phyloP scores from a whole-genome alignment of 108 stramenopile species.

The Discostella pseudostelligera region DNA sequence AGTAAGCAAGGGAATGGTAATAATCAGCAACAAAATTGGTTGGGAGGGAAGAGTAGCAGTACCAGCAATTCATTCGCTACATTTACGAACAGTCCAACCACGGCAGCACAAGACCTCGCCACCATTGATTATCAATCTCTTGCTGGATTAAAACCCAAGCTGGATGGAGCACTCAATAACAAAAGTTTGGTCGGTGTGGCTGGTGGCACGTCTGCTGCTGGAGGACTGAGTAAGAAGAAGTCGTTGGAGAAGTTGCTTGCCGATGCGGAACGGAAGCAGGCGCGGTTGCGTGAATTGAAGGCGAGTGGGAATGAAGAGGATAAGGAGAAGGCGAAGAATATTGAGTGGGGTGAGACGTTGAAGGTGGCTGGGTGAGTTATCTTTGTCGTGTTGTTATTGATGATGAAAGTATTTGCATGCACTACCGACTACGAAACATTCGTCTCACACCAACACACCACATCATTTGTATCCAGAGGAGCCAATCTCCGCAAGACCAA shows the following conservation, averaged over 20 bases:
- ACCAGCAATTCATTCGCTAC: constrained; percentile 21
- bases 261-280: constrained; percentile 82
- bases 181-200: constrained; percentile 62
- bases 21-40: not conserved
- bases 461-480: constrained; percentile 10
- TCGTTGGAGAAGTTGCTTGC: constrained; percentile 79
- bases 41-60: constrained; percentile 44
- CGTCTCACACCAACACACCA: too few relatives aligned
- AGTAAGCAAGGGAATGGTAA: constrained; percentile 24
- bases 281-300: constrained; percentile 72
- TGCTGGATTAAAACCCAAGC: constrained; percentile 63
- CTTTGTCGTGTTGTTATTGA: not conserved
- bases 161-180: constrained; percentile 50
- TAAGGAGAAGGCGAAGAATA: constrained; percentile 65
- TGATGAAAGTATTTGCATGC: not conserved
- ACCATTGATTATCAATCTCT: constrained; percentile 76
- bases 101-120: constrained; percentile 59
- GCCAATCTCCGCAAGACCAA: constrained; percentile 67
- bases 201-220: too few relatives aligned
- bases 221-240: constrained; percentile 60
- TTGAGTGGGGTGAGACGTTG: constrained; percentile 80
- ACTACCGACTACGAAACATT: not conserved
- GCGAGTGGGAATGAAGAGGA: constrained; percentile 54
- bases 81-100: not conserved
- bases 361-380: constrained; percentile 58